These are phyloP conservation scores for Macadamia tetraphylla DNA, from an alignment of 164 flowering plant genomes.

Conservation along the genomic window DNA sequence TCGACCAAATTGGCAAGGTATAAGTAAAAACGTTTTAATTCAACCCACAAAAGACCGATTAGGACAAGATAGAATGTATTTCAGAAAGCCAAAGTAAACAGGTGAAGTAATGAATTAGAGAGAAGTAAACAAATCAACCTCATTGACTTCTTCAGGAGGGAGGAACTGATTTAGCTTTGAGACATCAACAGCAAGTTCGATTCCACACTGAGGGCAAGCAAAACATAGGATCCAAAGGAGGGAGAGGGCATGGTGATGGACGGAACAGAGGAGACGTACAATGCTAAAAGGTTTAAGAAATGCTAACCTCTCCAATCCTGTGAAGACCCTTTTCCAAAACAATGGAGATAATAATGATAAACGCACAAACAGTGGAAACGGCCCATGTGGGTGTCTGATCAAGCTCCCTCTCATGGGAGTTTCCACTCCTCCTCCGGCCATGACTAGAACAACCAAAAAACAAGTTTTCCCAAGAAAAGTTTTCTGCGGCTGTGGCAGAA, in stretches of 20 bases:
- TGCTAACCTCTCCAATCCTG: constrained; percentile 55
- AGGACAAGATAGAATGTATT: background rate
- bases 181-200: constrained; percentile 68
- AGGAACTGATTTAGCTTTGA: constrained; percentile 42
- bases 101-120: background rate
- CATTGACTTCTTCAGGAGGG: constrained; percentile 72
- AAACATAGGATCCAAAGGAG: constrained; percentile 16
- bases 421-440: constrained; percentile 33
- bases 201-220: constrained; percentile 75
- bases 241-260: too few relatives aligned
- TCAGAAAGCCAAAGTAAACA: background rate
- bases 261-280: too few relatives aligned
- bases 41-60: background rate
- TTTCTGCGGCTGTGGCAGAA: too few relatives aligned
- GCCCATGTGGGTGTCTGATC: constrained; percentile 95
- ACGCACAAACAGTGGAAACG: constrained; percentile 65
- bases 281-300: background rate
- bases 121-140: constrained; percentile 32
- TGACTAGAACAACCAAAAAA: constrained; percentile 2
- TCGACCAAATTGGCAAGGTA: too few relatives aligned
- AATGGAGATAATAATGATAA: constrained; percentile 63
- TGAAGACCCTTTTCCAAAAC: constrained; percentile 66
- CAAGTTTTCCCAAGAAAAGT: background rate
- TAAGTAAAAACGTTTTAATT: too few relatives aligned
- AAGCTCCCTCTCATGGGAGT: constrained; percentile 35